A percentile compares a stretch with the other conserved stretches of the same genome.
Conservation (phyloP, 2,329 filamentous ascomycete genomes). For the Parastagonospora nodorum region DNA sequence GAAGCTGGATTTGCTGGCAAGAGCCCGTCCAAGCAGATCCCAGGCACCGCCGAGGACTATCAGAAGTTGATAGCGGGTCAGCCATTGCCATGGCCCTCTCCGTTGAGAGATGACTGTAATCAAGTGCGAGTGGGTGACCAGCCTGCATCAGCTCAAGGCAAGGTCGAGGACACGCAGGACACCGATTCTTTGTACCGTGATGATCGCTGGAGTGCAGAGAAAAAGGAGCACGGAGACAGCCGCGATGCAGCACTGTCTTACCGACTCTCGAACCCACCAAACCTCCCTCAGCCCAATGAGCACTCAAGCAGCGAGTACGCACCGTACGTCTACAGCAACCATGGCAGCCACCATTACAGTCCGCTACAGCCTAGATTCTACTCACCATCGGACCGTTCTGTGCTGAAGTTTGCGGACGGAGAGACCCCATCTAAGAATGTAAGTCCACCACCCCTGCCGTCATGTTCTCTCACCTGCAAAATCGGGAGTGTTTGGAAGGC, state of each 20-base stretch:
- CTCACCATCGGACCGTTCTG: conserved; percentile 31
- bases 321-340: conserved; percentile 3
- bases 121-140: neutral
- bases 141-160: neutral
- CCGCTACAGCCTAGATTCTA: conserved; percentile 37
- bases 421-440: conserved; percentile 40
- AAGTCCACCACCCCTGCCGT: conserved; percentile 19
- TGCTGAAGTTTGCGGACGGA: conserved; percentile 18
- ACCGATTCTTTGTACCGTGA: too few species aligned
- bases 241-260: too few species aligned
- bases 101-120: conserved; percentile 8
- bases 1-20: conserved; percentile 11
- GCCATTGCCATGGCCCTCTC: conserved; percentile 23
- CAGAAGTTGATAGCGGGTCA: conserved; percentile 30
- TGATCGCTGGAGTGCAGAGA: too few species aligned
- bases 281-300: conserved; percentile 11
- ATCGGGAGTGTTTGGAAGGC: too few species aligned
- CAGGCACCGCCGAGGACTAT: conserved; percentile 34
- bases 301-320: conserved; percentile 20
- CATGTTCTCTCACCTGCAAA: neutral
- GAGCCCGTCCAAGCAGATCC: conserved; percentile 32
- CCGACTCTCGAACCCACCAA: neutral
- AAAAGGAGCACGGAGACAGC: too few species aligned
- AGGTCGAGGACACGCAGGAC: too few species aligned
- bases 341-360: conserved; percentile 6